Evolutionary conservation across 371 early-diverging fungal genomes (phyloP).

Genomic region (Actinomortierella wolfii): DNA sequence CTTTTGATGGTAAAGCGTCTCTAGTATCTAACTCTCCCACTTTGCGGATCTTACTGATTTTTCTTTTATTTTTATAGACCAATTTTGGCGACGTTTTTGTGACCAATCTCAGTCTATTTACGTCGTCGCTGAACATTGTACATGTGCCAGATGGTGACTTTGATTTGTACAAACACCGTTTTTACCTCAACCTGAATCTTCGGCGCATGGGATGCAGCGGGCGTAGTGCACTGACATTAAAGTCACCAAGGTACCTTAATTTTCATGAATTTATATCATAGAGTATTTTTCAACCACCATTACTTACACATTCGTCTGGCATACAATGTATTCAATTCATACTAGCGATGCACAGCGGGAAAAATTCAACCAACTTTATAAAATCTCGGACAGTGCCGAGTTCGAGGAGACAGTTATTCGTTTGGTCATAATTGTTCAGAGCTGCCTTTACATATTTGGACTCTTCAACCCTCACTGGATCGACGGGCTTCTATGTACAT

Average conservation of each 20-base stretch:
- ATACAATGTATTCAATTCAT: not conserved
- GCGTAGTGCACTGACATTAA: constrained; percentile 65
- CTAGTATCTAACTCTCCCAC: not conserved
- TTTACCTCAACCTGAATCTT: constrained; percentile 67
- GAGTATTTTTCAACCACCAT: not conserved
- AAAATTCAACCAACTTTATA: constrained; percentile 66
- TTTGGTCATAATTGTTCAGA: constrained; percentile 58
- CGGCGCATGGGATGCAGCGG: constrained; percentile 67
- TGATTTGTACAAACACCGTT: constrained; percentile 57
- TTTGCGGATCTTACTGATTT: not conserved
- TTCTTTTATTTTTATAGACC: constrained; percentile 46
- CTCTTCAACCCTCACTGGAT: constrained; percentile 53
- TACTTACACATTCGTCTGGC: not conserved
- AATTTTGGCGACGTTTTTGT: constrained; percentile 59
- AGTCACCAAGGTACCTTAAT: constrained; percentile 56
- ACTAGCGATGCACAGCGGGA: constrained; percentile 66
- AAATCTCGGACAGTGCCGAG: constrained; percentile 57
- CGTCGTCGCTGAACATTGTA: constrained; percentile 65
- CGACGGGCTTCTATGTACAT: constrained; percentile 66
- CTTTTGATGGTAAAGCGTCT: not conserved
- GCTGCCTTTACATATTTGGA: constrained; percentile 57
- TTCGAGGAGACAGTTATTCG: constrained; percentile 64
- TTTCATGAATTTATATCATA: not conserved
- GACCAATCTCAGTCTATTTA: constrained; percentile 61
- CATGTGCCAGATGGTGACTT: constrained; percentile 68